Conservation (phyloP, 2,329 filamentous ascomycete species). For the Cladosporium sp. region DNA sequence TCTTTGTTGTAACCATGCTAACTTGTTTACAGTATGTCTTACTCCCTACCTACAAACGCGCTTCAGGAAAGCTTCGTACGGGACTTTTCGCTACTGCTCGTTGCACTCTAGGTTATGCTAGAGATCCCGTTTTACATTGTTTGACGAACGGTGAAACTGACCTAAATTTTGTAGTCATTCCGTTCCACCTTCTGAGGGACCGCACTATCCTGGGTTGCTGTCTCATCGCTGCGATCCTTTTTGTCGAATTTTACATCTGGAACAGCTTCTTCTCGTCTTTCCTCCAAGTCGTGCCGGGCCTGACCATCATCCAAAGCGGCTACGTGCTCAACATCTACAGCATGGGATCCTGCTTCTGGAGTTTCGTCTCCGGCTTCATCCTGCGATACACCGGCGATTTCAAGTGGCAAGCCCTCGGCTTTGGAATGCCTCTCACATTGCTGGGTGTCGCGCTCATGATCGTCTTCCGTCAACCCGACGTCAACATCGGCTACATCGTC, state of each 20-base stretch:
- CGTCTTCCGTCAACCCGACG: conserved; percentile 38
- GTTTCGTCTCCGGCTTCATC: conserved; percentile 48
- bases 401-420: conserved; percentile 46
- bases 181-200: conserved; percentile 50
- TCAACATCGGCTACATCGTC: conserved; percentile 52
- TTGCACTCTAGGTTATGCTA: too few species aligned
- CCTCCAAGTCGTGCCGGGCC: conserved; percentile 42
- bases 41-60: too few species aligned
- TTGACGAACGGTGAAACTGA: too few species aligned
- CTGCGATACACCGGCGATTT: conserved; percentile 51
- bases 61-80: too few species aligned
- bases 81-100: too few species aligned
- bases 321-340: conserved; percentile 39
- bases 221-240: conserved; percentile 44
- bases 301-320: conserved; percentile 28
- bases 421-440: conserved; percentile 38
- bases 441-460: conserved; percentile 39
- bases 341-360: conserved; percentile 45
- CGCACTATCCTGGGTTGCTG: conserved; percentile 55
- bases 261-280: conserved; percentile 44
- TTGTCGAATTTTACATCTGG: conserved; percentile 38
- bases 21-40: too few species aligned
- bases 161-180: too few species aligned
- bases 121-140: too few species aligned
- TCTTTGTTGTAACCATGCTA: too few species aligned